Conservation (phyloP, 345 rosid species). For the Bruguiera sexangula region DNA sequence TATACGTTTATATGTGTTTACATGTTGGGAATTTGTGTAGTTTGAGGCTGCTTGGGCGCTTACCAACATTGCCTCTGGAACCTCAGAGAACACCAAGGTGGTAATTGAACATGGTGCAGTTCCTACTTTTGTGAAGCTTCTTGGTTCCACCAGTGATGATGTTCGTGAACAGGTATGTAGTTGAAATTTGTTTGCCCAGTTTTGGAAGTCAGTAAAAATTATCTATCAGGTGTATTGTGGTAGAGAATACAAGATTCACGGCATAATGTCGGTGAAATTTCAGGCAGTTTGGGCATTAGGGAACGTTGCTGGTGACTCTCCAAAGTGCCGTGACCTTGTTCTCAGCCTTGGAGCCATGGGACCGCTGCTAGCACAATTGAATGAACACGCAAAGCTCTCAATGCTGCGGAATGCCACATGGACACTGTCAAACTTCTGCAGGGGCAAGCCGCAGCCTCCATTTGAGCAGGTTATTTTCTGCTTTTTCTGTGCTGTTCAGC, state of each 20-base stretch:
- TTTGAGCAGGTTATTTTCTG: conserved; percentile 26
- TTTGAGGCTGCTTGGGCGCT: conserved; percentile 38
- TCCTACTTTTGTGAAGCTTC: conserved; percentile 32
- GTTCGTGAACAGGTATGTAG: conserved; percentile 28
- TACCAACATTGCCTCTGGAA: conserved; percentile 31
- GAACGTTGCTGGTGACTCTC: conserved; percentile 35
- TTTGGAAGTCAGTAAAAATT: neutral
- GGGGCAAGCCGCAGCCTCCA: conserved; percentile 33
- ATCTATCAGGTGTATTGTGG: neutral
- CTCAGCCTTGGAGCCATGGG: conserved; percentile 26
- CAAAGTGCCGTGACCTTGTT: conserved; percentile 33
- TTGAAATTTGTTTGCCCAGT: neutral
- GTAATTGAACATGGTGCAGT: conserved; percentile 33
- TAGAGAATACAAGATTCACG: neutral
- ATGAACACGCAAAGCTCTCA: conserved; percentile 34
- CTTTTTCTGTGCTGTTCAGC: neutral
- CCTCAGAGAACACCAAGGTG: conserved; percentile 30
- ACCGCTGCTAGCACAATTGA: conserved; percentile 23
- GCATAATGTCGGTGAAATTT: neutral
- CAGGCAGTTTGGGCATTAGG: conserved; percentile 36
- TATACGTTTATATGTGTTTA: neutral
- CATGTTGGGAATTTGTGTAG: conserved; percentile 3
- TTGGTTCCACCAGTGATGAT: conserved; percentile 27
- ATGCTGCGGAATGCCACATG: conserved; percentile 32
- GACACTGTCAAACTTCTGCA: conserved; percentile 34